phyloP scores from a whole-genome alignment of 129 eudicot species.

The Pittosporum tobira region DNA sequence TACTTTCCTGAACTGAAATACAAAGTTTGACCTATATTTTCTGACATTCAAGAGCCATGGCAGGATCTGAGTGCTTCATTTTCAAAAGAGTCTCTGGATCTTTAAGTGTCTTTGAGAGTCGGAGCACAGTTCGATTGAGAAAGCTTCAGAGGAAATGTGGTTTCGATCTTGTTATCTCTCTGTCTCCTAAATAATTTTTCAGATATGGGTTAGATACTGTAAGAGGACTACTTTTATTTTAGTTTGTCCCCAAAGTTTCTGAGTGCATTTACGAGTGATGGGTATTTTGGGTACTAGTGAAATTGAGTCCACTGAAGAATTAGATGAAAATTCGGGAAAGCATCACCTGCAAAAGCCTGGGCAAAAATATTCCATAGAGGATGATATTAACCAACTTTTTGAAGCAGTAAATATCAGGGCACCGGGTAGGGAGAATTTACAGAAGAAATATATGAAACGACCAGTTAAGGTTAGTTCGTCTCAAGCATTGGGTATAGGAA shows the following conservation, averaged over 20 bases:
- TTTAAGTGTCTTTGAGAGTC: background rate
- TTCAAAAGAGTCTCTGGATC: slow-evolving; percentile 3
- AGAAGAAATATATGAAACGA: slow-evolving; percentile 61
- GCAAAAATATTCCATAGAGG: slow-evolving; percentile 43
- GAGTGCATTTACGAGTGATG: slow-evolving; percentile 23
- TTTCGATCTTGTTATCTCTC: background rate
- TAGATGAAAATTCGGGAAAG: slow-evolving; percentile 22
- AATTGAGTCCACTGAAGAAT: slow-evolving; percentile 49
- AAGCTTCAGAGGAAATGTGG: background rate
- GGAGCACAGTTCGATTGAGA: slow-evolving; percentile 6
- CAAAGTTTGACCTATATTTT: background rate
- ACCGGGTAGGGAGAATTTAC: slow-evolving; percentile 32
- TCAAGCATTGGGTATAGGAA: slow-evolving; percentile 52
- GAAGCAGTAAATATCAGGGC: slow-evolving; percentile 56
- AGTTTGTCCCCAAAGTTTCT: no score
- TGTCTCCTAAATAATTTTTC: slow-evolving; percentile 6
- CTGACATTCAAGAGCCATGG: background rate
- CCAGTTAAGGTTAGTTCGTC: slow-evolving; percentile 49
- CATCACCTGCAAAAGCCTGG: slow-evolving; percentile 13
- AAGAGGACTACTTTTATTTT: background rate
- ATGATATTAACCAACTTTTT: slow-evolving; percentile 70
- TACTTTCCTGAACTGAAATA: no score
- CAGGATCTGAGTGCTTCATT: slow-evolving; percentile 8
- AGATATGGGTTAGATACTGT: slow-evolving; percentile 23
- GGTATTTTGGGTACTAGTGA: slow-evolving; percentile 31